These are phyloP conservation scores for Colletotrichum ledebouriae DNA, from an alignment of 2,329 filamentous ascomycete species.

Conservation along the genomic window DNA sequence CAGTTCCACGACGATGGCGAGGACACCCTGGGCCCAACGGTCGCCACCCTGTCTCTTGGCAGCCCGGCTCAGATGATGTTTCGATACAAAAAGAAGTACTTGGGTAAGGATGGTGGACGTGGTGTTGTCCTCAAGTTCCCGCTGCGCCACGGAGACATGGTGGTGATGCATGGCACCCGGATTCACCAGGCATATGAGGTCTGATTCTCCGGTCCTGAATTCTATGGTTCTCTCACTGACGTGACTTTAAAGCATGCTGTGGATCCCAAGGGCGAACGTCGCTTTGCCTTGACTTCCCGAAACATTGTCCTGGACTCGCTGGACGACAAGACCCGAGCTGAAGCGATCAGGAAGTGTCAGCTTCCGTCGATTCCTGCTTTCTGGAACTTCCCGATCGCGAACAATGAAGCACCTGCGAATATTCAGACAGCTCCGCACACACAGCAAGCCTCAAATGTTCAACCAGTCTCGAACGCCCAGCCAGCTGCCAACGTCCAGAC, in stretches of 20 bases:
- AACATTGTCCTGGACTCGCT: conserved; percentile 62
- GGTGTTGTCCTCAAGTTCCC: conserved; percentile 53
- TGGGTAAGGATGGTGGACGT: not conserved
- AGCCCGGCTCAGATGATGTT: conserved; percentile 70
- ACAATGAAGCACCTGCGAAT: too few relatives aligned
- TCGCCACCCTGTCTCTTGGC: conserved; percentile 73
- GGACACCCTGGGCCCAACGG: conserved; percentile 70
- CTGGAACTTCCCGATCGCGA: conserved; percentile 23
- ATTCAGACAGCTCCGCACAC: too few relatives aligned
- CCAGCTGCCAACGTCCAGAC: too few relatives aligned
- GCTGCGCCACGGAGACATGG: conserved; percentile 73
- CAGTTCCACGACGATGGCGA: conserved; percentile 78
- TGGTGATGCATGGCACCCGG: conserved; percentile 71
- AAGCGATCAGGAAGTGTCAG: conserved; percentile 49
- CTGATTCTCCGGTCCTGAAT: conserved; percentile 38
- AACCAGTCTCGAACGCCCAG: too few relatives aligned
- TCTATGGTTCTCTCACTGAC: conserved; percentile 41
- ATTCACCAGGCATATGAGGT: conserved; percentile 73
- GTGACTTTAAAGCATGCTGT: conserved; percentile 61
- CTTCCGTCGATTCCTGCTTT: conserved; percentile 47
- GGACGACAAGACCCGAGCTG: conserved; percentile 44
- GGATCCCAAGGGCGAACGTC: conserved; percentile 61
- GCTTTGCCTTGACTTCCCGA: conserved; percentile 70
- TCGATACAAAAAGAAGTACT: conserved; percentile 63
- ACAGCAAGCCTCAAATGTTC: too few relatives aligned